Conservation (phyloP, 257 asterid species). For the Capsicum baccatum region DNA sequence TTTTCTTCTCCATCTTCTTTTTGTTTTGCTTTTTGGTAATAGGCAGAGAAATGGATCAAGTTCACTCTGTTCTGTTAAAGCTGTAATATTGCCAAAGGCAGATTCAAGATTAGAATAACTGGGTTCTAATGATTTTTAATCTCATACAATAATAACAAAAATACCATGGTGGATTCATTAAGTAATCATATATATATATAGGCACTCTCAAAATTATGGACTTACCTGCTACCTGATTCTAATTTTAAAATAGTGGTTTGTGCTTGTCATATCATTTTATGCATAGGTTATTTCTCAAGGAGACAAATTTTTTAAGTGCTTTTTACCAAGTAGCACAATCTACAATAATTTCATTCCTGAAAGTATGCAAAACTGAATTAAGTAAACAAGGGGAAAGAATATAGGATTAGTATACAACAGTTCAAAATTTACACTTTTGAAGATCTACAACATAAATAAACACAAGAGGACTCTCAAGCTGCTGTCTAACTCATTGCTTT, state of each 20-base stretch:
- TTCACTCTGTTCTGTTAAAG: background rate
- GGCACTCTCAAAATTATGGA: too few relatives aligned
- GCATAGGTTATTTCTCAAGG: background rate
- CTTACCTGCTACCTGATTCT: too few relatives aligned
- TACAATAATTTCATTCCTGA: background rate
- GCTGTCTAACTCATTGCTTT: conserved; percentile 2
- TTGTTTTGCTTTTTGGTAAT: background rate
- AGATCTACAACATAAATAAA: conserved; percentile 15
- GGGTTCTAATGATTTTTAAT: background rate
- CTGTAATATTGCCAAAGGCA: background rate
- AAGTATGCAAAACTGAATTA: background rate
- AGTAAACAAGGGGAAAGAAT: background rate
- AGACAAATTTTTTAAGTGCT: background rate
- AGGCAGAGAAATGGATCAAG: background rate
- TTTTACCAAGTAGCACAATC: background rate
- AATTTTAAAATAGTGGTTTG: too few relatives aligned
- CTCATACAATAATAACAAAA: too few relatives aligned
- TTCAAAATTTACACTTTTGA: conserved; percentile 27
- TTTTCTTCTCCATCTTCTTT: background rate
- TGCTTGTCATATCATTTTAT: background rate
- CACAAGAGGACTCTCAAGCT: conserved; percentile 17
- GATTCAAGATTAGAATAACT: background rate
- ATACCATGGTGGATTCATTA: too few relatives aligned
- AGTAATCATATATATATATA: too few relatives aligned
- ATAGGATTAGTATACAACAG: conserved; percentile 6